phyloP scores from a whole-genome alignment of 352 stramenopile genomes.

The Phytophthora palmivora region DNA sequence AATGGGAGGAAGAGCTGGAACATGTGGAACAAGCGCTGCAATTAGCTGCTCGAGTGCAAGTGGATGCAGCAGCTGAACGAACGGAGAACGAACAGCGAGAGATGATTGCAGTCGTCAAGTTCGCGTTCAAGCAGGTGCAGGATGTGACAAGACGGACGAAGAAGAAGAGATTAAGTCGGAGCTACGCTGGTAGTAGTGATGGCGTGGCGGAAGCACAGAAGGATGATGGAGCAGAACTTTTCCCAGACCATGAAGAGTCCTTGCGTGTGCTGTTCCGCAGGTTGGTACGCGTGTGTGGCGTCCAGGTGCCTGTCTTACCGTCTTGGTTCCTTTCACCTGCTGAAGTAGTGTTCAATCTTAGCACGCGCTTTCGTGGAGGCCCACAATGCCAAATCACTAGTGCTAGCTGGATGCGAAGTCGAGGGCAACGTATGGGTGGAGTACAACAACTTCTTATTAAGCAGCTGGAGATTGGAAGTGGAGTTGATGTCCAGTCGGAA shows the following conservation, averaged over 20 bases:
- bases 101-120: constrained; percentile 65
- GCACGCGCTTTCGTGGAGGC: constrained; percentile 34
- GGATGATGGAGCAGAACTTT: constrained; percentile 26
- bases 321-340: constrained; percentile 62
- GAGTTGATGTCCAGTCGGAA: constrained; percentile 7
- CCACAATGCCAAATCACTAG: constrained; percentile 38
- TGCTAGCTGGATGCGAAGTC: constrained; percentile 39
- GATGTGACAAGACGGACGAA: constrained; percentile 26
- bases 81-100: constrained; percentile 37
- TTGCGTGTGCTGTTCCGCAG: constrained; percentile 54
- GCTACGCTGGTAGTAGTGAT: constrained; percentile 25
- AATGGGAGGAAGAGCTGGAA: constrained; percentile 57
- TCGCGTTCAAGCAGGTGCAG: constrained; percentile 50
- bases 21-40: constrained; percentile 55
- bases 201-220: constrained; percentile 5
- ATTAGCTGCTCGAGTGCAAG: constrained; percentile 30
- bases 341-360: constrained; percentile 34
- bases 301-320: constrained; percentile 51
- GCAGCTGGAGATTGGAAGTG: constrained; percentile 29
- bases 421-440: constrained; percentile 28
- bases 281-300: constrained; percentile 51
- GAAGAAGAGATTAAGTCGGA: constrained; percentile 25
- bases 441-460: constrained; percentile 57
- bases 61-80: constrained; percentile 30
- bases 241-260: constrained; percentile 51